phyloP scores from a whole-genome alignment of 345 rosid species.

The Salix koriyanagi region DNA sequence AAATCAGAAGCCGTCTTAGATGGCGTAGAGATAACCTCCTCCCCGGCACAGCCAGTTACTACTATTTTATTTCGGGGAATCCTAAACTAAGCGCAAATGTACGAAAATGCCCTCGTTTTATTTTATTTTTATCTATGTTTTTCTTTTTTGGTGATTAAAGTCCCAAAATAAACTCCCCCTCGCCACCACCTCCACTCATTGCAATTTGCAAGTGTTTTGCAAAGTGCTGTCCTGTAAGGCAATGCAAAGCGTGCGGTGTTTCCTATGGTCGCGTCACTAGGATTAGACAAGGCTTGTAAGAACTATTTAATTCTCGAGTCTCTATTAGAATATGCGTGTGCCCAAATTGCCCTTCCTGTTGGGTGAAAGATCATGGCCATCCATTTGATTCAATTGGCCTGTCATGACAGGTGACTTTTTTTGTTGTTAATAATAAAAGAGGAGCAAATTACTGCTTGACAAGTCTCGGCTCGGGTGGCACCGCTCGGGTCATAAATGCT shows the following conservation, averaged over 20 bases:
- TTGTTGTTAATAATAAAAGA: background rate
- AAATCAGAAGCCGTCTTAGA: conserved; percentile 13
- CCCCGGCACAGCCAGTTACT: conserved; percentile 13
- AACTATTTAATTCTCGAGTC: background rate
- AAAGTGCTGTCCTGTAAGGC: background rate
- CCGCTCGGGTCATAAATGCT: background rate
- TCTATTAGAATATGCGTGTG: background rate
- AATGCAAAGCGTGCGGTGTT: background rate
- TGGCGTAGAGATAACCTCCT: conserved; percentile 2
- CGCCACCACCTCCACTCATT: background rate
- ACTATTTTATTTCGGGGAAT: background rate
- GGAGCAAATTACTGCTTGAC: background rate
- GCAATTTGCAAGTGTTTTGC: background rate
- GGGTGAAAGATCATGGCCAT: background rate
- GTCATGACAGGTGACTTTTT: background rate
- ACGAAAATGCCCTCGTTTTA: background rate
- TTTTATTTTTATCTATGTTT: too few species aligned
- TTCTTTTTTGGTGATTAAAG: background rate
- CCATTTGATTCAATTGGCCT: background rate
- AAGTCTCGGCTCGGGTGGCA: background rate
- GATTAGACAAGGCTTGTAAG: background rate
- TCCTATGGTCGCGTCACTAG: background rate
- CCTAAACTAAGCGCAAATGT: background rate
- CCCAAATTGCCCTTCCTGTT: background rate
- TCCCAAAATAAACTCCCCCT: background rate